Evolutionary conservation across 176 grass and related monocot genomes (phyloP).

Genomic region (Oryza coarctata): DNA sequence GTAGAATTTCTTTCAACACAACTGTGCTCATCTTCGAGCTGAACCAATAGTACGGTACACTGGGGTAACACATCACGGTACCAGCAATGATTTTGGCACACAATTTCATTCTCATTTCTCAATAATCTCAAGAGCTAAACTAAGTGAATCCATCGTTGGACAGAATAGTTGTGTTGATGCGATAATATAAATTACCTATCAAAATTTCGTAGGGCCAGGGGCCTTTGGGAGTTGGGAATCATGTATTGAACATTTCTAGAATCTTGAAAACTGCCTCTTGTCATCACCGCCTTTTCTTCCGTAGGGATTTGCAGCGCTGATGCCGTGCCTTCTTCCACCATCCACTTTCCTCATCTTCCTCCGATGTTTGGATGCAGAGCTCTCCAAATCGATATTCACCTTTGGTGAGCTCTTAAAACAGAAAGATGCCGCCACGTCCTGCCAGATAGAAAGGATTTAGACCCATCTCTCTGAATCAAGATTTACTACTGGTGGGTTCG

Average conservation of each 20-base stretch:
- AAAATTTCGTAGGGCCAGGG: conserved; percentile 37
- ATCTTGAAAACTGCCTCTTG: conserved; percentile 59
- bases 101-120: background rate
- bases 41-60: too few species aligned
- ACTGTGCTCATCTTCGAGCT: too few species aligned
- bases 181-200: conserved; percentile 10
- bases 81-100: background rate
- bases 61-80: background rate
- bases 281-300: conserved; percentile 46
- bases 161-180: background rate
- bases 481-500: background rate
- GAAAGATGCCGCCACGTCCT: conserved; percentile 86
- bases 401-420: conserved; percentile 82
- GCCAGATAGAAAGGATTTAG: conserved; percentile 9
- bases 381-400: conserved; percentile 79
- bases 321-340: conserved; percentile 66
- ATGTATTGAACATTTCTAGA: conserved; percentile 33
- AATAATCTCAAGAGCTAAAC: background rate
- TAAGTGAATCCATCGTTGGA: background rate
- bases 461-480: background rate
- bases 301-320: conserved; percentile 67
- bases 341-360: conserved; percentile 73
- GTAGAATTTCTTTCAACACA: too few species aligned
- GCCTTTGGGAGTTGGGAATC: background rate
- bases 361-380: conserved; percentile 72